Conservation (phyloP, 163 green algal genomes). For the Volvox carteri region DNA sequence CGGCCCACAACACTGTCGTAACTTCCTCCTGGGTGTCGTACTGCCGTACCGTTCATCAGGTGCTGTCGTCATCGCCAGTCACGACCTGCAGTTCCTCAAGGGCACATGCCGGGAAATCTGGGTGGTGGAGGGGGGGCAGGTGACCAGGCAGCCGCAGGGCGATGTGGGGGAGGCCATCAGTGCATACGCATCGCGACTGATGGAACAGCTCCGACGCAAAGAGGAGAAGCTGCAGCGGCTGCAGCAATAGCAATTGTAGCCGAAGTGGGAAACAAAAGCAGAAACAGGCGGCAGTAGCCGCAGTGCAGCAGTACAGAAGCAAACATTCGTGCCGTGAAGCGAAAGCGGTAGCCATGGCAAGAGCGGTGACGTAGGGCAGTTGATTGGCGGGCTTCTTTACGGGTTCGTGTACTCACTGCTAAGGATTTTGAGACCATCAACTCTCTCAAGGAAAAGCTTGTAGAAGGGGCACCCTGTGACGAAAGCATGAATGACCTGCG, state of each 20-base stretch:
- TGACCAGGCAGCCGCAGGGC: conserved; percentile 4
- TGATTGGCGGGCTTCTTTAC: no score
- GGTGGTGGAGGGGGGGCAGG: conserved; percentile 52
- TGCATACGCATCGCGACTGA: background rate
- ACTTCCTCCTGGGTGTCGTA: background rate
- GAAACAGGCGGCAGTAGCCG: background rate
- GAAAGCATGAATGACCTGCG: no score
- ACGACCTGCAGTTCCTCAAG: conserved; percentile 50
- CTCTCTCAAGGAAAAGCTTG: no score
- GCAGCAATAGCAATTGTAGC: background rate
- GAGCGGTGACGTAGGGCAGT: no score
- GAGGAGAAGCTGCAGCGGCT: background rate
- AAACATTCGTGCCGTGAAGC: no score
- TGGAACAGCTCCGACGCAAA: conserved; percentile 1
- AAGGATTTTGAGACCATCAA: no score
- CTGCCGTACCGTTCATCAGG: background rate
- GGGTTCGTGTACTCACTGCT: no score
- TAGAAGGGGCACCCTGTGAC: no score
- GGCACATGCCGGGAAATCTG: conserved; percentile 45
- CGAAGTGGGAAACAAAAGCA: background rate
- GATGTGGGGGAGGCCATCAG: conserved; percentile 11
- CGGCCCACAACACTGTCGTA: no score
- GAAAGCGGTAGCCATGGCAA: background rate
- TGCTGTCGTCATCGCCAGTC: conserved; percentile 31
- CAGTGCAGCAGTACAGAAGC: background rate